Base-by-base conservation (phyloP, 352 stramenopile species). In the Globisporangium solare region DNA sequence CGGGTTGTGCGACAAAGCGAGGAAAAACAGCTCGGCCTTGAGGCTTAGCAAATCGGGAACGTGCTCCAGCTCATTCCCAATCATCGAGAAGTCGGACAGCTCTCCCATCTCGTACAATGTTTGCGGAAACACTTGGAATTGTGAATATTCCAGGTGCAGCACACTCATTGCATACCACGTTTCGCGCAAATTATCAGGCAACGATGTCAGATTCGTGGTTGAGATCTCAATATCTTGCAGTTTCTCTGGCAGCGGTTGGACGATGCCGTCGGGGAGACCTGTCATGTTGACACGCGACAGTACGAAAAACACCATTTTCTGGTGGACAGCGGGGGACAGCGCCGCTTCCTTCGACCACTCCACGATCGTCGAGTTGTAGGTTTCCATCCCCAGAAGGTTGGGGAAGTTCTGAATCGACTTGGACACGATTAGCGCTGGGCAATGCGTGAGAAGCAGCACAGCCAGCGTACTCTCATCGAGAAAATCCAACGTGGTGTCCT, bases 361-460 rank as follows among this genome's bases (percentile, higher is more conserved):
- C 5, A 45, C 32, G 17, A 61, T 41, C 45, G 68, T 73, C 24
- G 49, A 63, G 41, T 76, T 76, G 59, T 66, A 64, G n/a, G 74
- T 61, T 22, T 76, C 65, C 40, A 74, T 48, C 17, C 68, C 66
- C 1, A 76, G 42, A 4, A 76, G 45, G 31, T 76, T 71, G 6
- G 45, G 50, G 24, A 71, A 76, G 2, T n/a, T 40, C 22, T 51
- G 58, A 40, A 73, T 61, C 1, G 52, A 32, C 13, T 39, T 2
- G 3, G 62, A 61, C 12, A 73, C 31, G 24, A 40, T 35, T 1
- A 76, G 49, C 0, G 45, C 49, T 13, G 61, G 35, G 54, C 65
- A 76, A 21, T 76, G 65, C n/a, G 57, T 60, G 32, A 73, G 56
- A n/a, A 73, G 13, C 0, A 76, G 27, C 13, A 40, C 54, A 0